phyloP scores from a whole-genome alignment of 345 rosid genomes.

The Dipteronia sinensis region DNA sequence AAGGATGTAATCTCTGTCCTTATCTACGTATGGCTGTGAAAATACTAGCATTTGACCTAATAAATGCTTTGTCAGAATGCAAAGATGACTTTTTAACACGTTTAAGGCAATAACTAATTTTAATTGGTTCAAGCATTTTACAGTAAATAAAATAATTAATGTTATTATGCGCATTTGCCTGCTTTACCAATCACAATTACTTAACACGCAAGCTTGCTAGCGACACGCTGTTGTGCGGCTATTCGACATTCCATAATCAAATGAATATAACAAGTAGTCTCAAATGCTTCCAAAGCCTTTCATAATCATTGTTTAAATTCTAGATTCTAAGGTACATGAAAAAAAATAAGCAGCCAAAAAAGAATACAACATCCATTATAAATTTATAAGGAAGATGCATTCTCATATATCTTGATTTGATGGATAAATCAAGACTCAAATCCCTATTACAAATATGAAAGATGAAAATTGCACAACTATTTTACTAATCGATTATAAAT shows the following conservation, averaged over 20 bases:
- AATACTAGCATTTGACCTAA: too few species aligned
- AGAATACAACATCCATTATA: not conserved
- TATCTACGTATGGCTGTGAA: too few species aligned
- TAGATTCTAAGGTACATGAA: not conserved
- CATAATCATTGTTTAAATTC: not conserved
- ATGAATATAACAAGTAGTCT: not conserved
- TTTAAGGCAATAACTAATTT: not conserved
- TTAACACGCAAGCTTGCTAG: not conserved
- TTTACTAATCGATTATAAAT: too few species aligned
- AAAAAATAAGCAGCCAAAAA: not conserved
- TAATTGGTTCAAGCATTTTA: not conserved
- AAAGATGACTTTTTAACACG: not conserved
- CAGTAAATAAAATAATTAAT: not conserved
- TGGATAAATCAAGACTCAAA: too few species aligned
- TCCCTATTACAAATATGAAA: too few species aligned
- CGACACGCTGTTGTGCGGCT: not conserved
- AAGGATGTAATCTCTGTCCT: too few species aligned
- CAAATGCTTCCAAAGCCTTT: too few species aligned
- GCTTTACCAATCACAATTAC: not conserved
- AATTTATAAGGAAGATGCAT: too few species aligned
- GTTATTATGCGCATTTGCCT: not conserved
- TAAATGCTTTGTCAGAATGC: not conserved
- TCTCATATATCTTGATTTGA: too few species aligned
- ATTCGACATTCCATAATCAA: not conserved
- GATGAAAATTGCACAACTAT: too few species aligned